Evolutionary conservation across 1,284 basidiomycete species (phyloP).

Genomic region (Fomitopsis betulina): DNA sequence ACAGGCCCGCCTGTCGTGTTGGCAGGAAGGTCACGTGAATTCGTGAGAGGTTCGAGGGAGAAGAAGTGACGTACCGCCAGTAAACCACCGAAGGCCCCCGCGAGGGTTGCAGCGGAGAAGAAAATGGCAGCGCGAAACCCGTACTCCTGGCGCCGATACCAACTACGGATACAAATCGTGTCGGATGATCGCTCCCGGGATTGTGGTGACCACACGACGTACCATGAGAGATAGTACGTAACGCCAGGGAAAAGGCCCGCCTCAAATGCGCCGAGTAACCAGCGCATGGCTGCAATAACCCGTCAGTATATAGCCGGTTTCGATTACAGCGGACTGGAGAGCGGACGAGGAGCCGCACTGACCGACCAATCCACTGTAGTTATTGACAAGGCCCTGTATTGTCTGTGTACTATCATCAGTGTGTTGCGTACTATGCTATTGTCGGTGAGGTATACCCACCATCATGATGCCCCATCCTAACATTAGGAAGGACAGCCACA

Average conservation of each 20-base stretch:
- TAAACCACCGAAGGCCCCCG: slow-evolving; percentile 67
- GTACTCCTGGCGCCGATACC: slow-evolving; percentile 59
- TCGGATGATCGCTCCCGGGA: no score
- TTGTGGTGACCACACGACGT: slow-evolving; percentile 12
- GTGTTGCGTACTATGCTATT: not conserved
- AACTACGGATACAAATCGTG: slow-evolving; percentile 16
- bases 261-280: slow-evolving; percentile 64
- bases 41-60: not conserved
- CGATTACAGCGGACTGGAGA: not conserved
- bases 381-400: slow-evolving; percentile 61
- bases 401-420: slow-evolving; percentile 36
- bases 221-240: slow-evolving; percentile 68
- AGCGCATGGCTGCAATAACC: slow-evolving; percentile 45
- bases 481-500: slow-evolving; percentile 62
- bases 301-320: not conserved
- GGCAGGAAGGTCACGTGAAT: not conserved
- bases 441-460: slow-evolving; percentile 30
- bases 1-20: slow-evolving; percentile 50
- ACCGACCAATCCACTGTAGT: slow-evolving; percentile 63
- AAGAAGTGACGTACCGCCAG: slow-evolving; percentile 44
- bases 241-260: slow-evolving; percentile 70
- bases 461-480: slow-evolving; percentile 69
- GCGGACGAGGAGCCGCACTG: slow-evolving; percentile 14
- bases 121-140: slow-evolving; percentile 64
- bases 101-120: slow-evolving; percentile 70